phyloP scores from a whole-genome alignment of 805 yeast species.

The Metschnikowia dekortorum region DNA sequence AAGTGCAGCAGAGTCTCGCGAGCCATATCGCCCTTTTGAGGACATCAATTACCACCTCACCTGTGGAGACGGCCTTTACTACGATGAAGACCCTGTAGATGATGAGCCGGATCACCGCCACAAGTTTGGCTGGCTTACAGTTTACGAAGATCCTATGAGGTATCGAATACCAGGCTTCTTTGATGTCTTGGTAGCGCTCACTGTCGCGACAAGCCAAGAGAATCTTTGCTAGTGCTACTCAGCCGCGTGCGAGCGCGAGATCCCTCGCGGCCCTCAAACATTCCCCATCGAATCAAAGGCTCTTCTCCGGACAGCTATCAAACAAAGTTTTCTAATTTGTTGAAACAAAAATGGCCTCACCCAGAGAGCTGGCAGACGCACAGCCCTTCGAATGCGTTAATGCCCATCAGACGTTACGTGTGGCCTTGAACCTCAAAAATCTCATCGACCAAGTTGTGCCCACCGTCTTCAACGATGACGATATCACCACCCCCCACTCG shows the following conservation, averaged over 20 bases:
- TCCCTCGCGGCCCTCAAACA: neutral
- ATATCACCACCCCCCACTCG: constrained; percentile 53
- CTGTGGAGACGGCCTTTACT: constrained; percentile 55
- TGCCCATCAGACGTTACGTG: constrained; percentile 62
- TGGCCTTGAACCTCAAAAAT: constrained; percentile 68
- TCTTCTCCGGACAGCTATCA: neutral
- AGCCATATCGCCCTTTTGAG: constrained; percentile 6
- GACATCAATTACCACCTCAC: constrained; percentile 30
- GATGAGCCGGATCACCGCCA: constrained; percentile 53
- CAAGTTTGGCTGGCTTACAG: constrained; percentile 63
- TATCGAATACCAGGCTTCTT: constrained; percentile 42
- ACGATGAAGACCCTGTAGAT: constrained; percentile 43
- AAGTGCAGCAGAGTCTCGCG: neutral
- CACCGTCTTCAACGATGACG: constrained; percentile 48
- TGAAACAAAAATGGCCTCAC: neutral
- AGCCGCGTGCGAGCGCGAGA: neutral
- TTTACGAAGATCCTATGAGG: constrained; percentile 43
- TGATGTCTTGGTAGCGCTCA: constrained; percentile 50
- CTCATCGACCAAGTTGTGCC: constrained; percentile 72
- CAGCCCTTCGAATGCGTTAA: constrained; percentile 40
- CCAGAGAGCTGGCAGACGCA: neutral
- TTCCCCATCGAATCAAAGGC: neutral
- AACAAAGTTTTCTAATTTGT: neutral
- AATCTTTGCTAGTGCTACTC: neutral
- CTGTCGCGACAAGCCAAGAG: constrained; percentile 49